A percentile compares a stretch with the other conserved stretches of the same genome.
Evolutionary conservation across 768 basidiomycete genomes (phyloP).

Genomic region (Russula foetens): DNA sequence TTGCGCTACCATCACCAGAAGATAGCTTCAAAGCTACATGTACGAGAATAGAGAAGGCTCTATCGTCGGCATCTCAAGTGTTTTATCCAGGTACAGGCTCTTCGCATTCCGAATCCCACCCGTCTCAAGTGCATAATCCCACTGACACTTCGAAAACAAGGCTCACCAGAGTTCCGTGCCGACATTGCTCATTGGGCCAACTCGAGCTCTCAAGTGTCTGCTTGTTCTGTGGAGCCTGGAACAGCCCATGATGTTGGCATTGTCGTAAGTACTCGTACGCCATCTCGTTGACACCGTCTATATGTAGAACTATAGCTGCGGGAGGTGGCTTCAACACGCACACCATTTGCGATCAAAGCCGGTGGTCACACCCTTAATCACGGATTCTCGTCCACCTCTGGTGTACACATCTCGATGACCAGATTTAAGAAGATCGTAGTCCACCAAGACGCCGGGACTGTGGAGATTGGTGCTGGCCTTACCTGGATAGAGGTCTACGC

Average conservation of each 20-base stretch:
- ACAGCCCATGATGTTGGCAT: neutral
- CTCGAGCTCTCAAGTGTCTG: conserved; percentile 14
- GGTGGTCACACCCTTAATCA: neutral
- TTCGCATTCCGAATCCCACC: too few relatives aligned
- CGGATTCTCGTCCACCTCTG: neutral
- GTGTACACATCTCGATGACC: neutral
- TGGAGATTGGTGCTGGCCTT: conserved; percentile 19
- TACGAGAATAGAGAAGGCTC: too few relatives aligned
- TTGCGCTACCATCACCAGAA: too few relatives aligned
- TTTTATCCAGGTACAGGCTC: too few relatives aligned
- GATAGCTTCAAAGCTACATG: too few relatives aligned
- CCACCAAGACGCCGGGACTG: neutral
- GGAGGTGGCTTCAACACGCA: neutral
- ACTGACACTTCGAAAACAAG: neutral
- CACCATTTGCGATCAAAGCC: neutral
- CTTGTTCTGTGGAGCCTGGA: conserved; percentile 17
- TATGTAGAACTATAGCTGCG: too few relatives aligned
- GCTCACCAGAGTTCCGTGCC: neutral
- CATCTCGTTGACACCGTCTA: too few relatives aligned
- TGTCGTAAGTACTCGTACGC: neutral
- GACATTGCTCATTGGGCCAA: conserved; percentile 16
- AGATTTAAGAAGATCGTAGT: neutral
- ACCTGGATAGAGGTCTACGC: conserved; percentile 23
- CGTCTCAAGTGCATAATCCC: too few relatives aligned
- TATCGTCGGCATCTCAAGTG: too few relatives aligned